phyloP scores from a whole-genome alignment of 2,329 filamentous ascomycete species.

The Pseudogymnoascus sp. region DNA sequence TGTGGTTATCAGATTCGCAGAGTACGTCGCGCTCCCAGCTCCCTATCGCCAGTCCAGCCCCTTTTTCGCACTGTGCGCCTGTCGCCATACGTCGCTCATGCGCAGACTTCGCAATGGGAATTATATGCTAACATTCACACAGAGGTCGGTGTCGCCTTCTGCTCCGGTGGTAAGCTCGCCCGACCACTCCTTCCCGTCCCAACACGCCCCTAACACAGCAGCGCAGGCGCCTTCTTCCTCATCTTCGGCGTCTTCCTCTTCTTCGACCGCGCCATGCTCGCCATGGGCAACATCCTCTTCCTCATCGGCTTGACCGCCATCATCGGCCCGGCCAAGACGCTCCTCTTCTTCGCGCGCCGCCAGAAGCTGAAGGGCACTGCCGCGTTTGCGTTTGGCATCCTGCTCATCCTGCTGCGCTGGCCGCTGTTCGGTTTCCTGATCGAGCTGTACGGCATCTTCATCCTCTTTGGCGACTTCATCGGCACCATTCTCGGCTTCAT shows the following conservation, averaged over 20 bases:
- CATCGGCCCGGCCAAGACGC: constrained; percentile 84
- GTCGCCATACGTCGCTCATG: constrained; percentile 13
- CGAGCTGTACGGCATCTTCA: constrained; percentile 85
- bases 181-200: not conserved
- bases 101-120: constrained; percentile 2
- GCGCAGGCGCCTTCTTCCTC: constrained; percentile 82
- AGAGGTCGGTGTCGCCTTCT: constrained; percentile 98
- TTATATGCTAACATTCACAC: constrained; percentile 24
- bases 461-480: constrained; percentile 93
- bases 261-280: constrained; percentile 95
- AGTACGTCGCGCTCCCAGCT: constrained; percentile 51
- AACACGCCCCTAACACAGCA: constrained; percentile 2
- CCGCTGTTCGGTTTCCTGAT: constrained; percentile 83
- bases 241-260: constrained; percentile 92
- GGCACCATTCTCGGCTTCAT: constrained; percentile 86
- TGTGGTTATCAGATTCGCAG: constrained; percentile 95
- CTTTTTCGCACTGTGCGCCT: constrained; percentile 18
- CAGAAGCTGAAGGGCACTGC: constrained; percentile 89
- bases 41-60: constrained; percentile 2
- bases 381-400: constrained; percentile 76
- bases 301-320: constrained; percentile 93
- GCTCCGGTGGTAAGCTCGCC: constrained; percentile 78
- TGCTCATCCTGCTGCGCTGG: constrained; percentile 84
- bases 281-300: constrained; percentile 99
- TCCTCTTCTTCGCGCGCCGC: constrained; percentile 86